Conservation (phyloP, 169 alveolate species). For the Miamiensis avidus region DNA sequence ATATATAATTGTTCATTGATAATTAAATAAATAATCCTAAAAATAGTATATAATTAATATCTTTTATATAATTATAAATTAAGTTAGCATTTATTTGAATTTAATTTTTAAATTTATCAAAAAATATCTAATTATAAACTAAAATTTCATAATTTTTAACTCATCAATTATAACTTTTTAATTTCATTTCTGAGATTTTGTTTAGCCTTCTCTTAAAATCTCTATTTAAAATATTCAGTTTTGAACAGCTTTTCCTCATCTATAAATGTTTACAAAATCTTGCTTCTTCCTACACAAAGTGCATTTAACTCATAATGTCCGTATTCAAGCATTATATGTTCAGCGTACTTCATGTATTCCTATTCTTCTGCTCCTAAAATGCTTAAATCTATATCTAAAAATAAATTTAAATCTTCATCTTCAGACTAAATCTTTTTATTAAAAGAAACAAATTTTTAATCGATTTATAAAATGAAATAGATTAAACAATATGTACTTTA, state of each 20-base stretch:
- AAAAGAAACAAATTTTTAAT: background rate
- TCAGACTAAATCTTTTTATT: background rate
- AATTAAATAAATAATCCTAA: no score
- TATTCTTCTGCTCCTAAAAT: conserved; percentile 17
- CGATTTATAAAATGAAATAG: background rate
- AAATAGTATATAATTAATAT: no score
- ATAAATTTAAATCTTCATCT: background rate
- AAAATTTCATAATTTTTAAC: background rate
- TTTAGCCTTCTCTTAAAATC: conserved; percentile 8
- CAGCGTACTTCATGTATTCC: background rate
- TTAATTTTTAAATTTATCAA: no score
- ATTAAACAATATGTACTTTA: background rate
- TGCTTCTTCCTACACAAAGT: conserved; percentile 4
- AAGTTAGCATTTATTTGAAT: no score
- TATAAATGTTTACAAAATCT: conserved; percentile 13
- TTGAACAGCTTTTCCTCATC: conserved; percentile 15
- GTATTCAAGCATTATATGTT: conserved; percentile 17
- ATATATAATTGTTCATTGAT: no score
- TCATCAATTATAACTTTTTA: background rate
- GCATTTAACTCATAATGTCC: background rate
- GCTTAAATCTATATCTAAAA: conserved; percentile 24
- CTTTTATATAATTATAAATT: no score
- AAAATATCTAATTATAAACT: no score
- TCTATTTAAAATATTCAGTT: conserved; percentile 4
- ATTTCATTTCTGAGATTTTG: conserved; percentile 7